Evolutionary conservation across 257 asterid species (phyloP).

Genomic region (Salvia miltiorrhiza): DNA sequence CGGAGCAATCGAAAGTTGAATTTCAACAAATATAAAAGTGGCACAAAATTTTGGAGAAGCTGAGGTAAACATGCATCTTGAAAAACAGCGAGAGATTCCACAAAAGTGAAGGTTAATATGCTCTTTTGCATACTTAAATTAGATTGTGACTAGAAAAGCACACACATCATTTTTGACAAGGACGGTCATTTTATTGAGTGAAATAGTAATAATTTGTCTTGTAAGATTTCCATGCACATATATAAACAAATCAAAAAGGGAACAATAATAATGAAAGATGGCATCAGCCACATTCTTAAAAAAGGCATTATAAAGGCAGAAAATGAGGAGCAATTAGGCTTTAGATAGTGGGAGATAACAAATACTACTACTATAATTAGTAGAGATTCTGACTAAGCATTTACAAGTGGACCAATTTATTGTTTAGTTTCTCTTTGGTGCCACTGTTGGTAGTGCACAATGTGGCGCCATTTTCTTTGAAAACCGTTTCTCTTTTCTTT

Average conservation of each 20-base stretch:
- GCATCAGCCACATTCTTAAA: background rate
- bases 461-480: background rate
- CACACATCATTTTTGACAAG: background rate
- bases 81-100: constrained; percentile 20
- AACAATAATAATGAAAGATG: background rate
- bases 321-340: constrained; percentile 4
- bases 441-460: background rate
- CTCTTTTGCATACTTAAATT: background rate
- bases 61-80: constrained; percentile 12
- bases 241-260: background rate
- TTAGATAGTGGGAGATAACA: background rate
- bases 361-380: background rate
- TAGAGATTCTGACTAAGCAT: constrained; percentile 16
- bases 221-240: background rate
- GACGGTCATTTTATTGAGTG: background rate
- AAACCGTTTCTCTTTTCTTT: background rate
- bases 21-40: background rate
- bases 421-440: background rate
- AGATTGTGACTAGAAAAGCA: background rate
- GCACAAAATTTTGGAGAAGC: background rate
- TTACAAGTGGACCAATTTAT: constrained; percentile 9
- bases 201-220: background rate
- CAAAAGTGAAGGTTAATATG: background rate
- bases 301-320: background rate
- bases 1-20: too few species aligned